phyloP scores from a whole-genome alignment of 2,329 filamentous ascomycete genomes.

The Emericellopsis atlantica region DNA sequence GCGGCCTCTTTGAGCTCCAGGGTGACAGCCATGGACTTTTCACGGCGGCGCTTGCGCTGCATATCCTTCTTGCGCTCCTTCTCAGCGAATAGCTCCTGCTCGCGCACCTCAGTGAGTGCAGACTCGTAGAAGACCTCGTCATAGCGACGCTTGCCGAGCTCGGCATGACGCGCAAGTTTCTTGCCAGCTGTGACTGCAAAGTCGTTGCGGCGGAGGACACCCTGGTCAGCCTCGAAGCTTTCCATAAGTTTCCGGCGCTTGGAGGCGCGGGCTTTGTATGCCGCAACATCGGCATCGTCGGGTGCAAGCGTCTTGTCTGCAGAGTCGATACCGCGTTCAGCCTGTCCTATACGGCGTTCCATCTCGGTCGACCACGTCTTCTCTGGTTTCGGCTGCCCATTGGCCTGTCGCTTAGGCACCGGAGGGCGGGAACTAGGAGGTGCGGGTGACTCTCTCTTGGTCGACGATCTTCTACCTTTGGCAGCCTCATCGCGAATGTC shows the following conservation, averaged over 20 bases:
- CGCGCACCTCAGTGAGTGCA: slow-evolving; percentile 75
- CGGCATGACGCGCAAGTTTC: slow-evolving; percentile 56
- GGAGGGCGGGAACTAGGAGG: slow-evolving; percentile 28
- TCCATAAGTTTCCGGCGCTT: slow-evolving; percentile 61
- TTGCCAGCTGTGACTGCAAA: slow-evolving; percentile 43
- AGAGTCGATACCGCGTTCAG: slow-evolving; percentile 28
- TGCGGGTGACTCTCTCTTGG: slow-evolving; percentile 32
- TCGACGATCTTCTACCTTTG: slow-evolving; percentile 38
- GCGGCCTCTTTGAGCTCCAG: slow-evolving; percentile 83
- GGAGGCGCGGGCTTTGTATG: slow-evolving; percentile 41
- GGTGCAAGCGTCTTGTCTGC: slow-evolving; percentile 32
- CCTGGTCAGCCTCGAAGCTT: slow-evolving; percentile 47
- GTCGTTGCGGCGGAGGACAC: slow-evolving; percentile 49
- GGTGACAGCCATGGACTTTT: slow-evolving; percentile 90
- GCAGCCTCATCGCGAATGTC: slow-evolving; percentile 37
- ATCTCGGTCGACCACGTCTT: slow-evolving; percentile 45
- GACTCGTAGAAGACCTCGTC: slow-evolving; percentile 65
- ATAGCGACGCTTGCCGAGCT: slow-evolving; percentile 63
- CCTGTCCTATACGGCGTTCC: slow-evolving; percentile 25
- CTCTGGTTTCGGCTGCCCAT: slow-evolving; percentile 48
- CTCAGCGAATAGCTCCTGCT: slow-evolving; percentile 81
- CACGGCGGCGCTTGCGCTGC: slow-evolving; percentile 89
- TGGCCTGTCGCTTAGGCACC: slow-evolving; percentile 38
- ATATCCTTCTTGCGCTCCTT: slow-evolving; percentile 99
- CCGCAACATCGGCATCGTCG: slow-evolving; percentile 26